Evolutionary conservation across 2,329 filamentous ascomycete genomes (phyloP).

Genomic region (Botrytis medusae): DNA sequence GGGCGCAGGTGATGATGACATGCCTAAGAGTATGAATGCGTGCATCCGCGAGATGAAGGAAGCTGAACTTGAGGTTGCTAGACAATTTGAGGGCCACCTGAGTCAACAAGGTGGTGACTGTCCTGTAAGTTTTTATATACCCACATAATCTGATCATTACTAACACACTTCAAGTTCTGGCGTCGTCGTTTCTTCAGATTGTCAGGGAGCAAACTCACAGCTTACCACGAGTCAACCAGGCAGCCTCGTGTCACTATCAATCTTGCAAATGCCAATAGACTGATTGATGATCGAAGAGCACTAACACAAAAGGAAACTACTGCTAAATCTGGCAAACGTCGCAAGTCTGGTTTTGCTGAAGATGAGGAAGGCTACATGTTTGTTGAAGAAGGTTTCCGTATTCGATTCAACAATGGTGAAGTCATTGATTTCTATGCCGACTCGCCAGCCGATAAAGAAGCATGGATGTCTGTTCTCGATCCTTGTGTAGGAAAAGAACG

Average conservation of each 20-base stretch:
- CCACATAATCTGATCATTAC: conserved; percentile 27
- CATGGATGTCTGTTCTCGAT: conserved; percentile 92
- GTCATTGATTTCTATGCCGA: conserved; percentile 86
- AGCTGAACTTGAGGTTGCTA: conserved; percentile 75
- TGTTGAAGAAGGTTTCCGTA: conserved; percentile 97
- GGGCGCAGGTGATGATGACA: conserved; percentile 84
- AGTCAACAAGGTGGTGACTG: conserved; percentile 98
- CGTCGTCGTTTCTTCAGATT: conserved; percentile 97
- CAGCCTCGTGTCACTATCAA: conserved; percentile 98
- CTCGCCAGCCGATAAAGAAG: conserved; percentile 80
- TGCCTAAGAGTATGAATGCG: conserved; percentile 99
- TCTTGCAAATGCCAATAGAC: conserved; percentile 82
- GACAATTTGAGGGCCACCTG: conserved; percentile 82
- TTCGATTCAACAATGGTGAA: conserved; percentile 97
- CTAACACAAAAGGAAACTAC: conserved; percentile 81
- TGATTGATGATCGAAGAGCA: conserved; percentile 87
- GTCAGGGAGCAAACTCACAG: conserved; percentile 84
- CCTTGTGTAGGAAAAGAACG: conserved; percentile 53
- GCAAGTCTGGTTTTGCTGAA: conserved; percentile 93
- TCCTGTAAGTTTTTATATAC: conserved; percentile 65
- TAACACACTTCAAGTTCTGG: conserved; percentile 73
- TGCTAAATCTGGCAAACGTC: conserved; percentile 73
- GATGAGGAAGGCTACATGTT: conserved; percentile 99
- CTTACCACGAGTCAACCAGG: conserved; percentile 91
- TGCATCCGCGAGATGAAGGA: conserved; percentile 92